A percentile compares a stretch with the other conserved stretches of the same genome.
These are phyloP conservation scores for Tuber melanosporum DNA, from an alignment of 495 filamentous ascomycete genomes.

Conservation along the genomic window DNA sequence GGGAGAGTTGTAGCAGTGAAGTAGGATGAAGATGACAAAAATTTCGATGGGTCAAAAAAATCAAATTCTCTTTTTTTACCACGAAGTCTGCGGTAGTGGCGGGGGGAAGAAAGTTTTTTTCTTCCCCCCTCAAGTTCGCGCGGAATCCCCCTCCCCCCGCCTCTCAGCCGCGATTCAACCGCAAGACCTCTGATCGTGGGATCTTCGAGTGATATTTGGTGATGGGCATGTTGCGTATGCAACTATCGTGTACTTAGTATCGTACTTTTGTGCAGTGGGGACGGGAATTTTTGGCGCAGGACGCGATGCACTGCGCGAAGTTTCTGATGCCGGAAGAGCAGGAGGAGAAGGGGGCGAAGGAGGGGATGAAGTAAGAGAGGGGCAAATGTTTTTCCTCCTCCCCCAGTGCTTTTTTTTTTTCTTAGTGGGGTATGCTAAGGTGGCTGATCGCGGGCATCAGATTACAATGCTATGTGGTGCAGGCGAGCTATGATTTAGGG, in stretches of 20 bases:
- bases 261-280: not conserved
- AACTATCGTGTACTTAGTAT: not conserved
- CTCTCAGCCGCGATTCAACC: constrained; percentile 11
- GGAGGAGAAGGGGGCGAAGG: not conserved
- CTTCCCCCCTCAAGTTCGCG: not conserved
- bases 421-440: not conserved
- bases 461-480: not conserved
- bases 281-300: not conserved
- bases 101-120: not conserved
- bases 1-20: not conserved
- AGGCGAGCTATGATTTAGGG: not conserved
- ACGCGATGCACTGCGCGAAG: not conserved
- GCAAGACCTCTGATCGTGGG: constrained; percentile 1
- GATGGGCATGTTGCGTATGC: not conserved
- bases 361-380: not conserved
- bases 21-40: not conserved
- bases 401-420: not conserved
- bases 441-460: not conserved
- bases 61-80: not conserved
- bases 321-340: not conserved
- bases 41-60: not conserved
- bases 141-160: not conserved
- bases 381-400: not conserved
- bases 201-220: not conserved
- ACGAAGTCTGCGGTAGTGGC: not conserved